These are phyloP conservation scores for Amphichorda felina DNA, from an alignment of 2,329 filamentous ascomycete genomes.

Conservation along the genomic window DNA sequence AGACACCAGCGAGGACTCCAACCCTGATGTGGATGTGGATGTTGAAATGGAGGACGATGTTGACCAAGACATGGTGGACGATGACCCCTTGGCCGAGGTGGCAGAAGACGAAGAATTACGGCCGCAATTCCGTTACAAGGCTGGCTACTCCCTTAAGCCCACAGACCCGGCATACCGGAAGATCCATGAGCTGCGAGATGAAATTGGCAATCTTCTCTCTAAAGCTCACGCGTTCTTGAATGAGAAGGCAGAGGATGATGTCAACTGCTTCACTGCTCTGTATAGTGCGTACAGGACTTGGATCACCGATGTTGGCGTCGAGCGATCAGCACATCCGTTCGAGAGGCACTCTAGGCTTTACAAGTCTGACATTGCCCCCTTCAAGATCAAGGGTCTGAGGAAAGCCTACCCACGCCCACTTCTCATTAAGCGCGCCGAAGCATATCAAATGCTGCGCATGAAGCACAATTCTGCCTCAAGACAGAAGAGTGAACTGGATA, in stretches of 20 bases:
- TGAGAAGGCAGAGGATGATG: slow-evolving; percentile 83
- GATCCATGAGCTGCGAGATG: slow-evolving; percentile 71
- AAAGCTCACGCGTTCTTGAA: slow-evolving; percentile 76
- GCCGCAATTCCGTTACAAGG: slow-evolving; percentile 78
- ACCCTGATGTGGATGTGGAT: slow-evolving; percentile 44
- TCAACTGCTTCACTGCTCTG: slow-evolving; percentile 84
- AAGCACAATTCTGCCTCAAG: slow-evolving; percentile 86
- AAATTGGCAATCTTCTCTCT: slow-evolving; percentile 70
- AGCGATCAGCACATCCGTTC: slow-evolving; percentile 84
- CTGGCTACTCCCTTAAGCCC: slow-evolving; percentile 65
- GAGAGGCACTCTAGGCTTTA: slow-evolving; percentile 80
- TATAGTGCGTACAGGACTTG: slow-evolving; percentile 90
- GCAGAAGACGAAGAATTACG: slow-evolving; percentile 73
- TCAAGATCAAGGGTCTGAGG: slow-evolving; percentile 85
- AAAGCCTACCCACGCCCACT: slow-evolving; percentile 89
- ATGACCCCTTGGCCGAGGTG: slow-evolving; percentile 48
- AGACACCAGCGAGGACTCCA: slow-evolving; percentile 37
- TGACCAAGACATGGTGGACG: slow-evolving; percentile 27
- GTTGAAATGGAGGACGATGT: slow-evolving; percentile 29
- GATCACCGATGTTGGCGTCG: slow-evolving; percentile 96
- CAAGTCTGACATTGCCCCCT: slow-evolving; percentile 76
- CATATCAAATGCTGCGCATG: slow-evolving; percentile 88
- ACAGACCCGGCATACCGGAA: slow-evolving; percentile 50
- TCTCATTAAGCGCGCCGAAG: slow-evolving; percentile 84
- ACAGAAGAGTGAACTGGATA: slow-evolving; percentile 83